Base-by-base conservation (phyloP, 1,284 basidiomycete genomes). In the Entoloma clypeatum region DNA sequence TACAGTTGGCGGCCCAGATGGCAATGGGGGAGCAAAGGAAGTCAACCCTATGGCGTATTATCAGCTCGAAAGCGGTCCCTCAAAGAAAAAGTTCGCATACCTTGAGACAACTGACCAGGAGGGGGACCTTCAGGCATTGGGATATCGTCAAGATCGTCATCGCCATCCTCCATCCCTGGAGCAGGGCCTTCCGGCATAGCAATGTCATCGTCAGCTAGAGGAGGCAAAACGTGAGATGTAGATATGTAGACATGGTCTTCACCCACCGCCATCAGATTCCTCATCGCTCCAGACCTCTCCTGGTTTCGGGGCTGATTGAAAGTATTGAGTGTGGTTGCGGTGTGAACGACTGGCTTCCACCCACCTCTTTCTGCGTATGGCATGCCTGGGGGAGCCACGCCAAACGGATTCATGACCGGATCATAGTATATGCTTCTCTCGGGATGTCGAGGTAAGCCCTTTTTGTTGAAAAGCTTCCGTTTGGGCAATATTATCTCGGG, bases 301-400 rank as follows among this genome's bases (percentile, higher is more conserved):
- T 9, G 77, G 75, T 25, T 71, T 60, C 4, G 81, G 63, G 28
- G 81, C 83, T 86, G 52, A 14, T 32, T 34, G 43, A 41, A 10
- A 19, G 37, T 35, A 16, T 36, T 23, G 47, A 31, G 5, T 31
- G 44, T 39, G 25, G 34, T 21, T 5, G n/a, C 30, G 17, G 19
- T 30, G 3, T 36, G 26, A n/a, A 22, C 4, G 33, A 27, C 23
- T 40, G 29, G 33, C 28, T 19, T 18, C 25, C 33, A 71, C 85
- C 64, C 53, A 92, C 88, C 74, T 66, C 85, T 72, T 59, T 97
- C 92, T 36, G 79, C 67, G 61, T 97, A 97, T 7, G 90, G 92
- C 92, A 96, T 91, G 6, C 94, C 94, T 7, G 94, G 94, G 14
- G 94, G 94, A 14, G 94, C 82, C n/a, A 92, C 90, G 18, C 94